phyloP scores from a whole-genome alignment of 768 basidiomycete species.

The Hebeloma cylindrosporum region DNA sequence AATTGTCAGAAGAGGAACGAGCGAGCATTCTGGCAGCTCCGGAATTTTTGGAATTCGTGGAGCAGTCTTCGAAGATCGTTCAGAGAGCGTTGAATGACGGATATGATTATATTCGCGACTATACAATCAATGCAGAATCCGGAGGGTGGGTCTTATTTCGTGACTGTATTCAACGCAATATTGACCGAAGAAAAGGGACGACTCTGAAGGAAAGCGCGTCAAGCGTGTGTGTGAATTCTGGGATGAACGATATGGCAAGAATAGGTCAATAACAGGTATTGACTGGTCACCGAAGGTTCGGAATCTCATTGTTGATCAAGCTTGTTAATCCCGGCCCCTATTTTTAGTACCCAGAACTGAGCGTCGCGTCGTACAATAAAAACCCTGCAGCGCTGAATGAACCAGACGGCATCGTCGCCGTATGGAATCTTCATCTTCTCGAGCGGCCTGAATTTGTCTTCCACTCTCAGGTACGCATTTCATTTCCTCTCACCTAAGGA shows the following conservation, averaged over 20 bases:
- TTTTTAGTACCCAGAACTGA: slow-evolving; percentile 88
- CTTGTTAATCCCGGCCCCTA: neutral
- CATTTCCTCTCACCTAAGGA: too few relatives aligned
- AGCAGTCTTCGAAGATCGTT: slow-evolving; percentile 91
- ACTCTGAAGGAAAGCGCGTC: slow-evolving; percentile 67
- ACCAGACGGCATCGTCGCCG: slow-evolving; percentile 94
- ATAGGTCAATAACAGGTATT: slow-evolving; percentile 92
- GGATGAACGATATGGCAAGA: slow-evolving; percentile 89
- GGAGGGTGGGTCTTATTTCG: slow-evolving; percentile 57
- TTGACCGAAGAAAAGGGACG: slow-evolving; percentile 55
- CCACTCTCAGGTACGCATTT: slow-evolving; percentile 85
- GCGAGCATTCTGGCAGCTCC: slow-evolving; percentile 80
- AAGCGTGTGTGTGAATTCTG: slow-evolving; percentile 50
- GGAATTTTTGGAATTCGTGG: slow-evolving; percentile 92
- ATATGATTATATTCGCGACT: slow-evolving; percentile 97
- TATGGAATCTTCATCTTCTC: slow-evolving; percentile 95
- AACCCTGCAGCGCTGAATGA: slow-evolving; percentile 92
- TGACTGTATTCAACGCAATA: slow-evolving; percentile 1
- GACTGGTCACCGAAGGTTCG: slow-evolving; percentile 97
- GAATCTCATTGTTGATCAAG: neutral
- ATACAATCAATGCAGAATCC: slow-evolving; percentile 85
- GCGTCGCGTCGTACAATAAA: slow-evolving; percentile 96
- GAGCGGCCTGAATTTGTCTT: slow-evolving; percentile 98
- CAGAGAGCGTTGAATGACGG: slow-evolving; percentile 93
- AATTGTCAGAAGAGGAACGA: slow-evolving; percentile 85